These are phyloP conservation scores for Piloderma croceum DNA, from an alignment of 768 basidiomycete species.

Conservation along the genomic window DNA sequence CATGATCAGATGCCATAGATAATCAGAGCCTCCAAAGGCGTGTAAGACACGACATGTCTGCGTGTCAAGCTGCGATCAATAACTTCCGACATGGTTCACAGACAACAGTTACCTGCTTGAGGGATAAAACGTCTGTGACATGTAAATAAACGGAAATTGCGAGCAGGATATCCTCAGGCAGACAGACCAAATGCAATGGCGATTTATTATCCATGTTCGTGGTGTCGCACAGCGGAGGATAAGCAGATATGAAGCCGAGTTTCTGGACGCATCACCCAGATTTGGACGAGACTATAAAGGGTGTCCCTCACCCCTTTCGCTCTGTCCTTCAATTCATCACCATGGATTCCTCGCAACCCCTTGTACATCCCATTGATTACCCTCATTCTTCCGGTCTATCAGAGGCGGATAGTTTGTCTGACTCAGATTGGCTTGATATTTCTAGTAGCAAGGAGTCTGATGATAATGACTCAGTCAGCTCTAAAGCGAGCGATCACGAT, in stretches of 20 bases:
- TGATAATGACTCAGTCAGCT: conserved; percentile 63
- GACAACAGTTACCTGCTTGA: conserved; percentile 40
- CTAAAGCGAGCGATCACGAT: conserved; percentile 59
- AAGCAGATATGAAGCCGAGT: too few species aligned
- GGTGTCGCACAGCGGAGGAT: too few species aligned
- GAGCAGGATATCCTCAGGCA: conserved; percentile 43
- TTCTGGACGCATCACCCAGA: too few species aligned
- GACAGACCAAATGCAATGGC: too few species aligned
- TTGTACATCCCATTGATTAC: conserved; percentile 21
- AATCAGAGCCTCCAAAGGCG: conserved; percentile 45
- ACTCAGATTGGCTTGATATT: conserved; percentile 83
- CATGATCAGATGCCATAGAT: conserved; percentile 47
- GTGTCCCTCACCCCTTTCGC: conserved; percentile 21
- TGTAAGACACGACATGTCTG: conserved; percentile 59
- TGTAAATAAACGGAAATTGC: conserved; percentile 28
- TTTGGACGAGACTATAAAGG: conserved; percentile 1
- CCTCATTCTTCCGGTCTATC: conserved; percentile 34
- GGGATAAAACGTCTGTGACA: conserved; percentile 38
- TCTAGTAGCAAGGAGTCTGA: conserved; percentile 65
- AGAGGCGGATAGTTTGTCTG: conserved; percentile 37
- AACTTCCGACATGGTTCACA: background rate
- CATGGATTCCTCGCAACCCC: conserved; percentile 24
- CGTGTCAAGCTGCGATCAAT: conserved; percentile 20
- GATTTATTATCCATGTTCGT: too few species aligned
- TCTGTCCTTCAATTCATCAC: conserved; percentile 18